These are phyloP conservation scores for Rhodotorula sp. DNA, from an alignment of 1,284 basidiomycete genomes.

Conservation along the genomic window DNA sequence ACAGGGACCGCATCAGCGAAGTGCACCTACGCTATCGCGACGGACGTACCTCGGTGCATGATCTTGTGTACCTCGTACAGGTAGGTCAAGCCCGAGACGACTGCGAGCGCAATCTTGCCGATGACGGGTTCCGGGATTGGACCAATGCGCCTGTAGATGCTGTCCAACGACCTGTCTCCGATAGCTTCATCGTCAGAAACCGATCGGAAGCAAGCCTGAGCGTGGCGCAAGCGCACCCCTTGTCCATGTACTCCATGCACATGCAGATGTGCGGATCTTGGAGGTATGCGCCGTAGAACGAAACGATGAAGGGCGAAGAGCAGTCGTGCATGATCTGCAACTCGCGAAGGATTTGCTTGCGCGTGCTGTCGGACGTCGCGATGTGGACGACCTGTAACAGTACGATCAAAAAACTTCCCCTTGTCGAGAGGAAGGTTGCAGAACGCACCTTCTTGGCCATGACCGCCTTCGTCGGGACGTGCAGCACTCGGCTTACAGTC, in stretches of 20 bases:
- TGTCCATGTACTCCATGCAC: conserved; percentile 97
- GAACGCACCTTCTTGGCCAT: conserved; percentile 88
- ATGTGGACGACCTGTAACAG: conserved; percentile 82
- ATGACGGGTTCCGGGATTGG: conserved; percentile 86
- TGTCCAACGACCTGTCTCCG: conserved; percentile 61
- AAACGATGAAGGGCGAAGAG: conserved; percentile 86
- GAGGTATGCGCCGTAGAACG: conserved; percentile 93
- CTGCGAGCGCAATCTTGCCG: conserved; percentile 82
- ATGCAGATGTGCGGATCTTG: conserved; percentile 97
- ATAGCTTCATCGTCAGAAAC: background rate
- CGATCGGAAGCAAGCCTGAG: too few relatives aligned
- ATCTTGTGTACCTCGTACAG: conserved; percentile 99
- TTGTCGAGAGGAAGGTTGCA: too few relatives aligned
- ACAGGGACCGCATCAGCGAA: background rate
- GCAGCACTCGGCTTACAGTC: conserved; percentile 92
- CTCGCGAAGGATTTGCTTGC: conserved; percentile 96
- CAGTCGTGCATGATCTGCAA: conserved; percentile 99
- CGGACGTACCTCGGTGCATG: conserved; percentile 82
- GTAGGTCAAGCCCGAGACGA: conserved; percentile 92
- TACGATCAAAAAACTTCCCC: background rate
- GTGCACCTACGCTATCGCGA: too few relatives aligned
- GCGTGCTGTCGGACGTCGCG: conserved; percentile 93
- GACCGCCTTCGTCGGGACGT: conserved; percentile 78
- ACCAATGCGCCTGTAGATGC: conserved; percentile 90
- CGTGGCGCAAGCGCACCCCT: conserved; percentile 49